These are phyloP conservation scores for Hymenotorrendiella dingleyae DNA, from an alignment of 2,329 filamentous ascomycete genomes.

Conservation along the genomic window DNA sequence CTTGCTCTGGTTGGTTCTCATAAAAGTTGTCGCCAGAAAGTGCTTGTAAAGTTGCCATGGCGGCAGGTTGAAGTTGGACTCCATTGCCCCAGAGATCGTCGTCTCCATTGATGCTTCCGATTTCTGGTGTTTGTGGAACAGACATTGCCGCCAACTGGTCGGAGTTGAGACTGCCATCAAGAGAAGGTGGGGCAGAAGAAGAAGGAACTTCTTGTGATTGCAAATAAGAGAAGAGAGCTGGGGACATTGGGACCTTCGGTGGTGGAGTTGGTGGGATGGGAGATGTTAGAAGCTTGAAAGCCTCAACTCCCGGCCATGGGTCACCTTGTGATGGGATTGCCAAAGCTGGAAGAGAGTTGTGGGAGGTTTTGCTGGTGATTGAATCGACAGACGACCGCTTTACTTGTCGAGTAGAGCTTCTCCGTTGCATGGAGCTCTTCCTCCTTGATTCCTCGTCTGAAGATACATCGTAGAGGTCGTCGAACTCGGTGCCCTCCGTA, in stretches of 20 bases:
- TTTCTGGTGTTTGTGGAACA: constrained; percentile 76
- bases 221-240: constrained; percentile 67
- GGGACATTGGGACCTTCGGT: constrained; percentile 67
- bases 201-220: constrained; percentile 64
- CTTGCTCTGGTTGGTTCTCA: constrained; percentile 50
- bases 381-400: constrained; percentile 26
- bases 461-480: constrained; percentile 79
- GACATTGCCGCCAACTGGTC: constrained; percentile 81
- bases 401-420: constrained; percentile 24
- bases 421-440: constrained; percentile 34
- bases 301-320: constrained; percentile 40
- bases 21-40: constrained; percentile 58
- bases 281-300: constrained; percentile 45
- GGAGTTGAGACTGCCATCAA: constrained; percentile 78
- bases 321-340: constrained; percentile 41
- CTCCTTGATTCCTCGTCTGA: constrained; percentile 63
- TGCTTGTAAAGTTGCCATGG: constrained; percentile 73
- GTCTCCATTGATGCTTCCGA: constrained; percentile 50
- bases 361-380: constrained; percentile 23
- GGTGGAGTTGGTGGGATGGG: constrained; percentile 60
- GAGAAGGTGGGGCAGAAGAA: constrained; percentile 73
- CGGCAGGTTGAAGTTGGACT: constrained; percentile 70
- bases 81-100: constrained; percentile 61
- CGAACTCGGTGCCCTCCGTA: constrained; percentile 68
- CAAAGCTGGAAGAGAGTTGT: constrained; percentile 40